Evolutionary conservation across 2,329 filamentous ascomycete genomes (phyloP).

Genomic region (Arthrobotrys entomopaga): DNA sequence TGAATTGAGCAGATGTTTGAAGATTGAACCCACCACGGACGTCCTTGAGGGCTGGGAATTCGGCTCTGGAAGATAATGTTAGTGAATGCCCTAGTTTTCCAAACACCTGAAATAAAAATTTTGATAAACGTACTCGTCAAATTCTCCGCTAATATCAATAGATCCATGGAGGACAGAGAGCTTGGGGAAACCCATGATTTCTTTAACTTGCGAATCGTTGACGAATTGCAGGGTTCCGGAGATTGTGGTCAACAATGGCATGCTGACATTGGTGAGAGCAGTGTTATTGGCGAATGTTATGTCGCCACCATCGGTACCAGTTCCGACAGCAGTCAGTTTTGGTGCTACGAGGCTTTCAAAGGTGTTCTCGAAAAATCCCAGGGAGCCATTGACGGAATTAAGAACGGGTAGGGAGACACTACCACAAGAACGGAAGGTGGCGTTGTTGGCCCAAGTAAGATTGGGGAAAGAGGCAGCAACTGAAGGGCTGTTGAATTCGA

Average conservation of each 20-base stretch:
- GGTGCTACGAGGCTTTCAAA: slow-evolving; percentile 71
- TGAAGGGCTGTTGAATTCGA: slow-evolving; percentile 84
- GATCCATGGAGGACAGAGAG: slow-evolving; percentile 79
- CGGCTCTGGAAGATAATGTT: slow-evolving; percentile 69
- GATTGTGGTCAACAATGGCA: slow-evolving; percentile 75
- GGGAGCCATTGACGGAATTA: slow-evolving; percentile 76
- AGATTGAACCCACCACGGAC: slow-evolving; percentile 79
- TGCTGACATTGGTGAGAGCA: slow-evolving; percentile 76
- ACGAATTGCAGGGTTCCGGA: slow-evolving; percentile 84
- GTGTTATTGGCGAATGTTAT: slow-evolving; percentile 73
- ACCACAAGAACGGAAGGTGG: slow-evolving; percentile 84
- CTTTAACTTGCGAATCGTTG: slow-evolving; percentile 82
- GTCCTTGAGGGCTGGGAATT: slow-evolving; percentile 73
- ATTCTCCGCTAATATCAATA: slow-evolving; percentile 84
- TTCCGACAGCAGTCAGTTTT: slow-evolving; percentile 75
- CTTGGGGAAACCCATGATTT: slow-evolving; percentile 74
- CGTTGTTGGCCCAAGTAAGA: slow-evolving; percentile 79
- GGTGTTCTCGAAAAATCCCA: slow-evolving; percentile 85
- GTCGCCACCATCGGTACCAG: slow-evolving; percentile 63
- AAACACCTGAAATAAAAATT: not conserved
- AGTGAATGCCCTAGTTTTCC: slow-evolving; percentile 56
- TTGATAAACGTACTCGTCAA: slow-evolving; percentile 74
- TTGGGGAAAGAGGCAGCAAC: slow-evolving; percentile 76
- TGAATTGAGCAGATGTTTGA: slow-evolving; percentile 72
- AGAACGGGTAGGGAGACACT: slow-evolving; percentile 79